Evolutionary conservation across 257 asterid genomes (phyloP), one percentile per base, ranked within the genome.

Genomic region (Asclepias syriaca): DNA sequence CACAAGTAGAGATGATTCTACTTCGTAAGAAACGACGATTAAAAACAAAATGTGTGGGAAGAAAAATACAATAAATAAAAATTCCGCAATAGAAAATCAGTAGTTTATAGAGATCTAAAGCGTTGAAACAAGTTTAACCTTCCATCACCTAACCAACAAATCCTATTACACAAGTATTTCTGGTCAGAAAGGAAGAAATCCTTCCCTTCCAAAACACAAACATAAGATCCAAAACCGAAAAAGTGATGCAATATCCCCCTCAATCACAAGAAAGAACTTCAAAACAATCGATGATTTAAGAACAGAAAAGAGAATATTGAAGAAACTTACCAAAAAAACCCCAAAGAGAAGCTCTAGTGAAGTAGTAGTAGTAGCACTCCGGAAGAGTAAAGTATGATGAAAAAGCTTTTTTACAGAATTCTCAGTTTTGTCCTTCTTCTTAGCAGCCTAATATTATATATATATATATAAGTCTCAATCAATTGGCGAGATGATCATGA

Each of bases 401-500:
- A 43, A 6, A 43, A 43, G 48, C 48, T 7, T 6, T 6, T 43
- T 43, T 6, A 43, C 48, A 1, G 11, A 43, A 43, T 43, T 43
- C 1, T 43, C 48, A 8, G 48, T 43, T 43, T 6, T 43, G 48
- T 6, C 48, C 48, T 43, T 43, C 48, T 43, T 43, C 48, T 7
- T 43, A 43, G 12, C 48, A 6, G 9, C 48, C 2, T 43, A 34
- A 34, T 34, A 34, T 34, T 34, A 2, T 34, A 34, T 43, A 43
- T 48, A 24, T 24, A 24, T 24, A 13, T 48, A 14, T 0, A 11
- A 48, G 53, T 14, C 53, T 12, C 39, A 27, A 15, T 29, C n/a
- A 27, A 15, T 29, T 9, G 78, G 49, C 73, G 69, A 57, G 70
- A 65, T 29, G 73, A 78, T 64, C 72, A 21, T 78, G 70, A 78